These are phyloP conservation scores for Asterochloris sp. DNA, from an alignment of 139 green algal genomes.

Conservation along the genomic window DNA sequence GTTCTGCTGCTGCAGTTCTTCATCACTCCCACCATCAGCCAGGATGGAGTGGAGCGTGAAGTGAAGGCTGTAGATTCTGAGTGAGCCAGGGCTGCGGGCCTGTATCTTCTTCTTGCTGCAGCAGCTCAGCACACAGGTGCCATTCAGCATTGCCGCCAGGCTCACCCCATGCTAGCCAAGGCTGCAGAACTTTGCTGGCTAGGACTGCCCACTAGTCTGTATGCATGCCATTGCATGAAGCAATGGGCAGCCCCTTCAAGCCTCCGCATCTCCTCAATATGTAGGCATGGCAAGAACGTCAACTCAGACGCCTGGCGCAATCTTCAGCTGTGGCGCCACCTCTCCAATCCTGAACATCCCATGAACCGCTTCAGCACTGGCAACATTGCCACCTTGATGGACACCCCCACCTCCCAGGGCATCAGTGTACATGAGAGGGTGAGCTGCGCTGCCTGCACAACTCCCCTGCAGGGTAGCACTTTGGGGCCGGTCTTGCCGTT, in stretches of 20 bases:
- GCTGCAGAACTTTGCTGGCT: too few species aligned
- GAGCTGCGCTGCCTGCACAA: background rate
- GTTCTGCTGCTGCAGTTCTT: conserved; percentile 76
- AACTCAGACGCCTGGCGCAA: conserved; percentile 73
- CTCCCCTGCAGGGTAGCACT: too few species aligned
- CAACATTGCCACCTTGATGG: conserved; percentile 45
- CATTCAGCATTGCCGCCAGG: background rate
- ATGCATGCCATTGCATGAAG: too few species aligned
- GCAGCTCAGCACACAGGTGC: conserved; percentile 26
- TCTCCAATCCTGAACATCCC: conserved; percentile 62
- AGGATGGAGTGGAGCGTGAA: conserved; percentile 77
- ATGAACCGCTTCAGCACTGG: conserved; percentile 75
- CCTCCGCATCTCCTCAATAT: background rate
- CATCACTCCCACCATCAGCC: conserved; percentile 76
- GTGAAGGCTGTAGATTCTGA: conserved; percentile 74
- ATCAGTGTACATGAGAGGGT: conserved; percentile 8
- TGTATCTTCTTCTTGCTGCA: background rate
- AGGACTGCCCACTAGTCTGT: too few species aligned
- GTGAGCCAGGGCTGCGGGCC: conserved; percentile 15
- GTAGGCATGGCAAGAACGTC: conserved; percentile 88
- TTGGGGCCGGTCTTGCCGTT: too few species aligned
- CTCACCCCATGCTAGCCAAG: too few species aligned
- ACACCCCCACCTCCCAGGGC: conserved; percentile 19
- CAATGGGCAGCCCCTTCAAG: too few species aligned
- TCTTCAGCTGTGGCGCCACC: conserved; percentile 77